Base-by-base conservation (phyloP, 2,329 filamentous ascomycete species). In the Fusarium sp. region DNA sequence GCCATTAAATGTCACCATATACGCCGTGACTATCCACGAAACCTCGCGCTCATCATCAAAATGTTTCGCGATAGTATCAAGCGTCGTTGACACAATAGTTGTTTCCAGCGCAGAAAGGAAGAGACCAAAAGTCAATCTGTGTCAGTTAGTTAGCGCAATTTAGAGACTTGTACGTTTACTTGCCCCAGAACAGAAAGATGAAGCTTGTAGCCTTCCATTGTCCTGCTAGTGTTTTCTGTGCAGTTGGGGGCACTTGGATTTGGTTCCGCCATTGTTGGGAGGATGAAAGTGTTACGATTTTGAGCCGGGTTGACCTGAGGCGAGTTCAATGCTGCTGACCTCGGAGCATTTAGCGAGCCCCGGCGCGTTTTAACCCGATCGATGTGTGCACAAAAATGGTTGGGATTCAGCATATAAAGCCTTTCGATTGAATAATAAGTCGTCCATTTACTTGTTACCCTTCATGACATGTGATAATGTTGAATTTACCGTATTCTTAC, bases 71-170 rank as follows among this genome's bases (percentile, higher is more conserved):
- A 52, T 41, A 8, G 49, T 52, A 34, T 41, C 49, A 8, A 53
- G 24, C 8, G 49, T 53, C 8, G 49, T 53, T 8, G 49, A 41
- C 4, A 53, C 34, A 3, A 53, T 53, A 8, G 49, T 53, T 7
- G 49, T 53, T 16, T 53, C 49, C 11, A 53, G 49, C 16, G 49
- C 49, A 18, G 49, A 53, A 7, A 53, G 32, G 49, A 53, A 53
- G 3, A 53, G 49, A 11, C 49, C 49, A 41, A 53, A 53, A 6
- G 49, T 53, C 34, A 53, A 11, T 6, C 49, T 53, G 24, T n/a
- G 12, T 6, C 24, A 6, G 13, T 41, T 24, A 25, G 24, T 29
- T n/a, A 29, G 24, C 34, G 25, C 11, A 12, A 6, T 4, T 20
- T 12, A 18, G 3, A 20, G 4, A 32, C 0, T 32, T 32, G 7